These are phyloP conservation scores for Chlorella vulgaris DNA, from an alignment of 139 green algal genomes.

Conservation along the genomic window DNA sequence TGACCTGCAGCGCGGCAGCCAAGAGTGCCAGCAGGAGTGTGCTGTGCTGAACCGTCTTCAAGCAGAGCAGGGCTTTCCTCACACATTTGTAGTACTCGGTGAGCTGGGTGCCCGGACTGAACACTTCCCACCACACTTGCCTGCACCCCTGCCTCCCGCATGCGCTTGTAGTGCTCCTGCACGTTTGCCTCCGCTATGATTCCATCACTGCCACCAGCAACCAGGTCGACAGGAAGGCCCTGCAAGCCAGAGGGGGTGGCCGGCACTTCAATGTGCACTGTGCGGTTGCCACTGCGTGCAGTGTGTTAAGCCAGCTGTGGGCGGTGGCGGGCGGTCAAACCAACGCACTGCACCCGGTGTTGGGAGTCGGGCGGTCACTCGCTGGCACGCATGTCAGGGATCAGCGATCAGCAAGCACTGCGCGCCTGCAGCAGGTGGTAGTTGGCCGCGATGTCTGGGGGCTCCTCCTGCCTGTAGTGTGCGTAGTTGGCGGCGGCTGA, in stretches of 20 bases:
- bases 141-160: slow-evolving; percentile 62
- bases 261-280: too few relatives aligned
- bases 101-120: too few relatives aligned
- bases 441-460: slow-evolving; percentile 71
- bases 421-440: slow-evolving; percentile 71
- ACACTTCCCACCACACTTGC: slow-evolving; percentile 34
- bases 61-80: too few relatives aligned
- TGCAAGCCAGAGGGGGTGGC: background rate
- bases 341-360: too few relatives aligned
- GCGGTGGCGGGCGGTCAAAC: background rate
- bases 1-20: slow-evolving; percentile 55
- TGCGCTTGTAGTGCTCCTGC: slow-evolving; percentile 60
- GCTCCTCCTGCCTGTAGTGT: slow-evolving; percentile 65
- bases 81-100: too few relatives aligned
- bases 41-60: too few relatives aligned
- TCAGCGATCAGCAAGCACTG: too few relatives aligned
- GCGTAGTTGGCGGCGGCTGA: slow-evolving; percentile 53
- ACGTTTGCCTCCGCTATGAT: slow-evolving; percentile 76
- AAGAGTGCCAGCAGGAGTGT: background rate
- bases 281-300: too few relatives aligned
- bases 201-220: slow-evolving; percentile 78
- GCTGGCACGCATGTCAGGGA: too few relatives aligned
- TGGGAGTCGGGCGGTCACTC: too few relatives aligned
- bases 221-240: slow-evolving; percentile 83
- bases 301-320: too few relatives aligned